Evolutionary conservation across 345 rosid genomes (phyloP).

Genomic region (Streptanthus diversifolius): DNA sequence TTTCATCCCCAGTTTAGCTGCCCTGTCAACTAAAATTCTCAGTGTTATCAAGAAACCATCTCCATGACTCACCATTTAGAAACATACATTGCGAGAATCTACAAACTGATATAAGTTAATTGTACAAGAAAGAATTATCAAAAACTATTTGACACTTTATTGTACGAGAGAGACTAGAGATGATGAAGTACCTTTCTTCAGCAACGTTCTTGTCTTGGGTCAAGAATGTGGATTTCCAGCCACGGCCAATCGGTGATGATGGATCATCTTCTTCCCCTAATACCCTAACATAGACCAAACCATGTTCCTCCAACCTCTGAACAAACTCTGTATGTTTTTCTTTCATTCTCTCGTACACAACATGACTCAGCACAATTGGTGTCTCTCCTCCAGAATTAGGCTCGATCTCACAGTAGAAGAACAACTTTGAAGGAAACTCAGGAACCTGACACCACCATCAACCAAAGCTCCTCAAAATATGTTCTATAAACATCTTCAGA

Average conservation of each 20-base stretch:
- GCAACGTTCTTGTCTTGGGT: conserved; percentile 68
- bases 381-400: conserved; percentile 90
- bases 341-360: conserved; percentile 75
- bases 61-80: background rate
- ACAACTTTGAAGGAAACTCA: conserved; percentile 83
- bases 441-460: conserved; percentile 48
- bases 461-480: no score
- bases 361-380: conserved; percentile 79
- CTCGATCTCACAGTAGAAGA: conserved; percentile 87
- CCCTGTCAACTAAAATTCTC: conserved; percentile 41
- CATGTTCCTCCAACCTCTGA: conserved; percentile 58
- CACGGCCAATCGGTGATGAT: conserved; percentile 85
- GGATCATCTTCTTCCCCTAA: conserved; percentile 78
- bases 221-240: conserved; percentile 92
- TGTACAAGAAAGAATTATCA: background rate
- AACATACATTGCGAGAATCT: background rate
- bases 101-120: background rate
- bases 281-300: conserved; percentile 62
- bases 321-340: conserved; percentile 68
- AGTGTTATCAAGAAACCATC: background rate
- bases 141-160: background rate
- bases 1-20: conserved; percentile 70
- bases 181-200: conserved; percentile 53
- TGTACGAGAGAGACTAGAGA: background rate
- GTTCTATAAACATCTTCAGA: conserved; percentile 2